Conservation (phyloP, 2,329 filamentous ascomycete species). For the Colletotrichum phormii region DNA sequence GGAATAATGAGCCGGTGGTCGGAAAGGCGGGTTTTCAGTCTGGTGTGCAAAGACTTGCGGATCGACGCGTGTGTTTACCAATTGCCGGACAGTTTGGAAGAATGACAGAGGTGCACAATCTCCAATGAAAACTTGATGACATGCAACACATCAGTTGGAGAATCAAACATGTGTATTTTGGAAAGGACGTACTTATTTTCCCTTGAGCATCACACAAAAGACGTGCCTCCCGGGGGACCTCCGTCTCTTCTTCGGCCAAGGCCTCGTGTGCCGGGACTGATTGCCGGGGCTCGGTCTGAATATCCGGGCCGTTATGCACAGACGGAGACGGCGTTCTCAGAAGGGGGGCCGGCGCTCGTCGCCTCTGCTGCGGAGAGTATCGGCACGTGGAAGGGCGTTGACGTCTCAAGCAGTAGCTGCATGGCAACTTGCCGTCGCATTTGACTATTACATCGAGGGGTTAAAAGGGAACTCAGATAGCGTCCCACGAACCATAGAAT, state of each 20-base stretch:
- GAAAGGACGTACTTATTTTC: slow-evolving; percentile 50
- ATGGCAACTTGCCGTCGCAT: slow-evolving; percentile 66
- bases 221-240: slow-evolving; percentile 65
- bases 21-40: slow-evolving; percentile 57
- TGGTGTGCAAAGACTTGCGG: slow-evolving; percentile 63
- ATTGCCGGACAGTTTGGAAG: slow-evolving; percentile 65
- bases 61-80: slow-evolving; percentile 62
- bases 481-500: background rate
- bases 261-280: slow-evolving; percentile 36
- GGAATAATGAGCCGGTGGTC: slow-evolving; percentile 39
- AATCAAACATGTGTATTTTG: background rate
- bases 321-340: slow-evolving; percentile 33
- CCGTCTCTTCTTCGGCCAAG: slow-evolving; percentile 62
- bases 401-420: slow-evolving; percentile 60
- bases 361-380: slow-evolving; percentile 59
- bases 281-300: background rate
- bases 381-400: slow-evolving; percentile 57
- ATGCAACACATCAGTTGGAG: background rate
- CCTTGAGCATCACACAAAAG: slow-evolving; percentile 64
- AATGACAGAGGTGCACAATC: slow-evolving; percentile 68
- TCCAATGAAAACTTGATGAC: slow-evolving; percentile 58
- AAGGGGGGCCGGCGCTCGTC: slow-evolving; percentile 44
- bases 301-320: slow-evolving; percentile 19
- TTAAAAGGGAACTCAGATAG: background rate
- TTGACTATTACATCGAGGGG: slow-evolving; percentile 54